Evolutionary conservation across 306 rosid genomes (phyloP).

Genomic region (Sindora glabra): DNA sequence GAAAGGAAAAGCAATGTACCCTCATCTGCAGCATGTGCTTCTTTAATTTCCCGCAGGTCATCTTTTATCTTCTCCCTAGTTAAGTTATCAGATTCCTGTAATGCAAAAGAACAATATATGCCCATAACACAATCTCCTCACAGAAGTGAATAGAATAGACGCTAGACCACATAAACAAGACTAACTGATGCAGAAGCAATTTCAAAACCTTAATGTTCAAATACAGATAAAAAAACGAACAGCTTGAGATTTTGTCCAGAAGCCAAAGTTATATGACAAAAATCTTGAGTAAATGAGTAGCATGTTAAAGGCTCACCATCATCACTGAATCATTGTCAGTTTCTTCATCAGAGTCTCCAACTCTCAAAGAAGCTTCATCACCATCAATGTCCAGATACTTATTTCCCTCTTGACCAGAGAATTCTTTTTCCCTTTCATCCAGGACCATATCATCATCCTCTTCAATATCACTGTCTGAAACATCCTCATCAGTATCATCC

Average conservation of each 20-base stretch:
- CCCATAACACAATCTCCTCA: too few species aligned
- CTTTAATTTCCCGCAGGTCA: constrained; percentile 76
- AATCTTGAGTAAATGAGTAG: background rate
- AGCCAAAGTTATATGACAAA: background rate
- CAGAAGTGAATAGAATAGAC: too few species aligned
- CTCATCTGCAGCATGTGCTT: constrained; percentile 89
- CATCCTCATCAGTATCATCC: constrained; percentile 59
- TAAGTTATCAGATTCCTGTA: constrained; percentile 76
- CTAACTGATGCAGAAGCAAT: background rate
- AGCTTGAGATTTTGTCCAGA: background rate
- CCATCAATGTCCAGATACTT: constrained; percentile 46
- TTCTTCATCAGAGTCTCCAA: constrained; percentile 70
- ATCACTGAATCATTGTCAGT: constrained; percentile 74
- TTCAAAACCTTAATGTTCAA: background rate
- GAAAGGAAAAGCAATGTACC: constrained; percentile 35
- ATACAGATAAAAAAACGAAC: background rate
- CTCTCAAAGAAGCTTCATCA: constrained; percentile 52
- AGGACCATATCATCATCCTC: constrained; percentile 63
- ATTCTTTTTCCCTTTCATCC: constrained; percentile 40
- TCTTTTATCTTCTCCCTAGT: constrained; percentile 72
- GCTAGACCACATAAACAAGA: background rate
- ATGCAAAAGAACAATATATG: constrained; percentile 13
- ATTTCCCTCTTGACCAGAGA: constrained; percentile 35
- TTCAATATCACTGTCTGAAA: constrained; percentile 38
- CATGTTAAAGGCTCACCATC: constrained; percentile 57